phyloP scores from a whole-genome alignment of 805 yeast genomes.

The Candida nemodendra region DNA sequence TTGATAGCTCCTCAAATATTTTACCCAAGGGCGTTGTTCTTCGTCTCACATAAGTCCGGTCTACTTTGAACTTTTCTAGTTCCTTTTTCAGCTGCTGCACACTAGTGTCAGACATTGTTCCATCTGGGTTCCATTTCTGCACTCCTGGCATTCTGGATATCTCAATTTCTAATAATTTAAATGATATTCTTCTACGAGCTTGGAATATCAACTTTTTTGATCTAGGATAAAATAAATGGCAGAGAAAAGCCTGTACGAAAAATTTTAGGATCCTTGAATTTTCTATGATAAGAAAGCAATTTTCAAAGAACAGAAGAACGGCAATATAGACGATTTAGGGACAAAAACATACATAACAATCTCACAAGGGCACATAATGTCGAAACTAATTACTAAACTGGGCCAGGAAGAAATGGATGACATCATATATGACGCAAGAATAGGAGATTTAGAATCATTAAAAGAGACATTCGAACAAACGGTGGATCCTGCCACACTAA shows the following conservation, averaged over 20 bases:
- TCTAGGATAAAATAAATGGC: not conserved
- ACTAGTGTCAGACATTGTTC: too few species aligned
- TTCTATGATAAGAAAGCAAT: too few species aligned
- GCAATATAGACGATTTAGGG: too few species aligned
- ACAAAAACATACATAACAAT: too few species aligned
- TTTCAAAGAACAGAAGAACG: too few species aligned
- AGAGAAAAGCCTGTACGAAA: too few species aligned
- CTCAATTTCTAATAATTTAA: too few species aligned
- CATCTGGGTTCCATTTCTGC: constrained; percentile 13
- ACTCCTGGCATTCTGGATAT: too few species aligned
- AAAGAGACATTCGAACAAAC: constrained; percentile 61
- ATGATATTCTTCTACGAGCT: too few species aligned
- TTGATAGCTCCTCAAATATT: constrained; percentile 29
- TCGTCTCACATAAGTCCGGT: constrained; percentile 23
- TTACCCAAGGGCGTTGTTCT: constrained; percentile 33
- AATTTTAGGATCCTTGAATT: too few species aligned
- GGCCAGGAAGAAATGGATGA: constrained; percentile 80
- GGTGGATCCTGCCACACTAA: constrained; percentile 43
- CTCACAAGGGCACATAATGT: too few species aligned
- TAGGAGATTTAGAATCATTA: constrained; percentile 79
- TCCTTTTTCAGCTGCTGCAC: constrained; percentile 23
- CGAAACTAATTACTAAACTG: constrained; percentile 28
- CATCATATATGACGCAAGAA: constrained; percentile 79
- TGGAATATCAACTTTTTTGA: too few species aligned
- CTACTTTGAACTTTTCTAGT: constrained; percentile 24